These are phyloP conservation scores for Phytophthora pistaciae DNA, from an alignment of 352 stramenopile genomes.

Conservation along the genomic window DNA sequence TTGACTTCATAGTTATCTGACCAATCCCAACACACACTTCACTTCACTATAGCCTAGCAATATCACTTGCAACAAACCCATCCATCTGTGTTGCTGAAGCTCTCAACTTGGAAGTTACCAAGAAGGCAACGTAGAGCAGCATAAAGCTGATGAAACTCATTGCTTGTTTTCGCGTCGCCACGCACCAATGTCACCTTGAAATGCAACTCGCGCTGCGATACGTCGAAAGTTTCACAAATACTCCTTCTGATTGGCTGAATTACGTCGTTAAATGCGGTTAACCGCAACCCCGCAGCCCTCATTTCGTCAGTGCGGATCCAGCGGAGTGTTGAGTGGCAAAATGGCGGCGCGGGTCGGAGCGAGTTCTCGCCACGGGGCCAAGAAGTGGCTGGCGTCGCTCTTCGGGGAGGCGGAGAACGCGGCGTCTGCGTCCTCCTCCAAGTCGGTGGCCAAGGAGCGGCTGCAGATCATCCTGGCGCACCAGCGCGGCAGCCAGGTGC, in stretches of 20 bases:
- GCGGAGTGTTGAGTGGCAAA: background rate
- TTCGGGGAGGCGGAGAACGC: conserved; percentile 63
- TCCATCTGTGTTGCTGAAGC: too few relatives aligned
- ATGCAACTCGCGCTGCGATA: background rate
- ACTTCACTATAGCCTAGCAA: background rate
- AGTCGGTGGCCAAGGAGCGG: conserved; percentile 88
- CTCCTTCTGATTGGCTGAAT: conserved; percentile 9
- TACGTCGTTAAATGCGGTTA: background rate
- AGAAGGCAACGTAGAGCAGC: too few relatives aligned
- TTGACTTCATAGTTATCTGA: conserved; percentile 93
- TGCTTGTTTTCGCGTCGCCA: conserved; percentile 15
- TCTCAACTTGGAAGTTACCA: too few relatives aligned
- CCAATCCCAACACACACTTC: conserved; percentile 37
- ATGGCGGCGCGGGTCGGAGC: conserved; percentile 62
- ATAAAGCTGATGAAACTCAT: too few relatives aligned
- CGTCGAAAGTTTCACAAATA: too few relatives aligned
- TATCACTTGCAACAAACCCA: background rate
- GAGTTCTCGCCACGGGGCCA: conserved; percentile 62
- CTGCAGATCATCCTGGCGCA: conserved; percentile 92
- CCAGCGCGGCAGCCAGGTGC: conserved; percentile 85
- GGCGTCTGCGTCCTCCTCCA: conserved; percentile 55
- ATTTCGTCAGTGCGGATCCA: conserved; percentile 16
- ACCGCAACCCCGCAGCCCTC: conserved; percentile 4
- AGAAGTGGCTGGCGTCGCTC: conserved; percentile 84
- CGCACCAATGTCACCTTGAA: background rate